phyloP scores from a whole-genome alignment of 2,329 filamentous ascomycete genomes.

The Lachnellula occidentalis region DNA sequence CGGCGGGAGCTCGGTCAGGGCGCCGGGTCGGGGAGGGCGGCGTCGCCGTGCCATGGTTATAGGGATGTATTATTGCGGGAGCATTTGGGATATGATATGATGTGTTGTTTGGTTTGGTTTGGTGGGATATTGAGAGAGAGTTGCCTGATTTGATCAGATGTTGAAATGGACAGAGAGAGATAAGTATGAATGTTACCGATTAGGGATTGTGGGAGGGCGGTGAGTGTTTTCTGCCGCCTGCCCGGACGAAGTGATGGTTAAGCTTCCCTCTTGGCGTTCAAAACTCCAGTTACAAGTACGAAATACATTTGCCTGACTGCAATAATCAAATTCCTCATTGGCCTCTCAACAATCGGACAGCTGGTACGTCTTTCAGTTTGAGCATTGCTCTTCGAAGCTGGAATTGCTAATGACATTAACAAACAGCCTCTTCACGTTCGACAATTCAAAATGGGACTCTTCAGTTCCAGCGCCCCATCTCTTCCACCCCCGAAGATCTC shows the following conservation, averaged over 20 bases:
- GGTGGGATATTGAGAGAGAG: not conserved
- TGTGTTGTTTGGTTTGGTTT: not conserved
- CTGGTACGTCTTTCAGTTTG: too few species aligned
- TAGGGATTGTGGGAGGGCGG: not conserved
- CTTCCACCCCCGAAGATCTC: slow-evolving; percentile 40
- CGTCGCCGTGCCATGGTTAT: slow-evolving; percentile 41
- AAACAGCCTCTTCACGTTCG: not conserved
- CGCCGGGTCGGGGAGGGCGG: slow-evolving; percentile 58
- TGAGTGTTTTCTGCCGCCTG: not conserved
- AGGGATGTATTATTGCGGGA: slow-evolving; percentile 3
- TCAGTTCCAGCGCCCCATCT: slow-evolving; percentile 33
- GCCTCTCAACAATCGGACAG: too few species aligned
- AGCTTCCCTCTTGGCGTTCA: slow-evolving; percentile 2
- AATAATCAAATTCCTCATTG: too few species aligned
- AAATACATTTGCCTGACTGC: too few species aligned
- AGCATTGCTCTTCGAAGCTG: not conserved
- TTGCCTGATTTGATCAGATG: not conserved
- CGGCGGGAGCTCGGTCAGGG: slow-evolving; percentile 60
- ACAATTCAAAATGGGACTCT: slow-evolving; percentile 43
- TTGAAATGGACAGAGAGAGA: not conserved
- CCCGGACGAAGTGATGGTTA: not conserved
- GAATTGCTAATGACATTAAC: not conserved
- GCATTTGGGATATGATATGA: slow-evolving; percentile 6
- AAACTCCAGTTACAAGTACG: too few species aligned
- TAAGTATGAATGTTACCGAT: not conserved